These are phyloP conservation scores for Coriaria nepalensis DNA, from an alignment of 306 rosid genomes.

Conservation along the genomic window DNA sequence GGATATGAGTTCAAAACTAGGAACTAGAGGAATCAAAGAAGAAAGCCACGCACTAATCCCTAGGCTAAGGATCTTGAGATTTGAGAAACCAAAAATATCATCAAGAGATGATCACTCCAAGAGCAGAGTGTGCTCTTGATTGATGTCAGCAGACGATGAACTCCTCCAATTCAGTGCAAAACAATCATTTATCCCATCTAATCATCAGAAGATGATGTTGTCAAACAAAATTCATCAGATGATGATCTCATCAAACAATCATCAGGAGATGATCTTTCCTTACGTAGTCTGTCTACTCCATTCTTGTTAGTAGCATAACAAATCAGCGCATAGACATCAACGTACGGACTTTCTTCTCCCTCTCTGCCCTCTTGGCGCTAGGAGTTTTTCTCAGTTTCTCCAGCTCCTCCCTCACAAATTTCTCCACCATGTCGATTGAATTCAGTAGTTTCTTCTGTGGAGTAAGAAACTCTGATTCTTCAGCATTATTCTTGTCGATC, in stretches of 20 bases:
- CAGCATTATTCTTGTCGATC: slow-evolving; percentile 16
- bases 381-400: slow-evolving; percentile 58
- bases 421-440: slow-evolving; percentile 55
- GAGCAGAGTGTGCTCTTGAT: too few relatives aligned
- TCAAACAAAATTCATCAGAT: too few relatives aligned
- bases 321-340: slow-evolving; percentile 83
- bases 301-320: slow-evolving; percentile 1
- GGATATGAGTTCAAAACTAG: too few relatives aligned
- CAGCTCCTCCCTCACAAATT: slow-evolving; percentile 50
- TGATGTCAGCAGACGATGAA: too few relatives aligned
- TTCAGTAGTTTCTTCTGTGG: slow-evolving; percentile 72
- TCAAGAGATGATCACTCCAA: too few relatives aligned
- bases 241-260: slow-evolving; percentile 9
- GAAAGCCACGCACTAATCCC: too few relatives aligned
- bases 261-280: slow-evolving; percentile 31
- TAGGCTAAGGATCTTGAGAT: too few relatives aligned
- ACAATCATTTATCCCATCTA: too few relatives aligned
- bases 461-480: slow-evolving; percentile 33
- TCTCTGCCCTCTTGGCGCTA: slow-evolving; percentile 55
- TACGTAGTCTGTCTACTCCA: neutral
- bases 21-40: too few relatives aligned
- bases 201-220: too few relatives aligned
- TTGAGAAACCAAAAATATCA: too few relatives aligned
- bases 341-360: slow-evolving; percentile 46
- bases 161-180: too few relatives aligned